A percentile compares a stretch with the other conserved stretches of the same genome.
These are phyloP conservation scores for Butyriboletus loyo DNA, from an alignment of 768 basidiomycete species.

Conservation along the genomic window DNA sequence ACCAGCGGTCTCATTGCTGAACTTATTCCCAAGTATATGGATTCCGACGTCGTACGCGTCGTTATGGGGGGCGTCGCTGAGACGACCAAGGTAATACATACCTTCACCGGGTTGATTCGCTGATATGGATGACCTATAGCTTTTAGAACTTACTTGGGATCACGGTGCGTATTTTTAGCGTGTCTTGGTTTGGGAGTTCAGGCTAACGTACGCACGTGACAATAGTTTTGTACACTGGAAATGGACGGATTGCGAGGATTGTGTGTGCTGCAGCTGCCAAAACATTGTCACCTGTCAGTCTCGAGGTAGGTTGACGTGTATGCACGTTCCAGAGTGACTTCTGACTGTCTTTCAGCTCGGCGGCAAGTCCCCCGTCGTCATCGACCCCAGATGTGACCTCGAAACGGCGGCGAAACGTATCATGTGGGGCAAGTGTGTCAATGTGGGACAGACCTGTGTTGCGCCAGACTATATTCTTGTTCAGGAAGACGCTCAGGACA, in stretches of 20 bases:
- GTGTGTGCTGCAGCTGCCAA: conserved; percentile 76
- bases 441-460: conserved; percentile 75
- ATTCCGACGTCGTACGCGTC: conserved; percentile 59
- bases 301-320: conserved; percentile 40
- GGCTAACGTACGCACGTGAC: neutral
- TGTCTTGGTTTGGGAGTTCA: neutral
- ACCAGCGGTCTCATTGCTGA: conserved; percentile 58
- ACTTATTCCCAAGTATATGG: conserved; percentile 73
- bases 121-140: conserved; percentile 33
- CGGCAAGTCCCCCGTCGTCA: conserved; percentile 73
- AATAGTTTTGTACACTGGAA: conserved; percentile 54
- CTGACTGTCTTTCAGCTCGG: conserved; percentile 43
- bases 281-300: conserved; percentile 63
- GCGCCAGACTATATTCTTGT: conserved; percentile 58
- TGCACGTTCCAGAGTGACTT: neutral
- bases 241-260: conserved; percentile 59
- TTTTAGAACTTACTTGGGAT: conserved; percentile 72
- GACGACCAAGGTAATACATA: conserved; percentile 47
- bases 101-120: neutral
- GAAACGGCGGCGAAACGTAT: conserved; percentile 65
- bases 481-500: conserved; percentile 38
- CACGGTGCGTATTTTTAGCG: conserved; percentile 39
- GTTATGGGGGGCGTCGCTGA: conserved; percentile 68
- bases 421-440: conserved; percentile 78
- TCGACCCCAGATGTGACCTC: conserved; percentile 69